Evolutionary conservation across 2,329 filamentous ascomycete genomes (phyloP), one percentile per base, ranked within the genome.

Genomic region (Parasarocladium wereldwijsianum): DNA sequence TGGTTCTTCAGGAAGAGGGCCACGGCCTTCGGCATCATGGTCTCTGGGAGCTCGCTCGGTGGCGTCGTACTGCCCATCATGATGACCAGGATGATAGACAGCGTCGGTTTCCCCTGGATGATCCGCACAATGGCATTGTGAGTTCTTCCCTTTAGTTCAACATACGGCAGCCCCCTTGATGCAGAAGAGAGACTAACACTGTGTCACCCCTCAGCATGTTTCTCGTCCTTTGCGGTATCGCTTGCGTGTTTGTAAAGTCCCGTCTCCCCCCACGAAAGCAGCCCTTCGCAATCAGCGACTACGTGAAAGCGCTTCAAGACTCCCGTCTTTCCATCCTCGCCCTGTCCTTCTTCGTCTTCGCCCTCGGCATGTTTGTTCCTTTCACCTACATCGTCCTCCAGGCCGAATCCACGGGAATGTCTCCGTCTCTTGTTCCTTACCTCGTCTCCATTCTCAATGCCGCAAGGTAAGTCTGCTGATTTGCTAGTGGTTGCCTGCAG

Each of bases 51-150:
- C 0, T 66, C 62, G 4, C 38, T 72, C 5, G 69, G 68, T 3
- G 69, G 69, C 15, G 53, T 62, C 26, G 54, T 69, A 10, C 70
- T 80, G 33, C 51, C 78, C 28, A 72, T 80, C 37, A 61, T 81
- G 35, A 62, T 57, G 32, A 51, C 70, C 35, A 57, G 69, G 36
- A 55, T 77, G 36, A 62, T 67, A 20, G 9, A 14, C 9, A 29
- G 26, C n/a, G 45, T 60, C 22, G 59, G 58, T 0, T 63, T 61
- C 38, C 52, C 52, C 4, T 66, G 62, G 62, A 55, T 60, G 36
- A 60, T 66, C 26, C 56, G 63, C 23, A 49, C 50, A 12, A 46
- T 62, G 32, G 60, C 55, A 1, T 63, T 66, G n/a, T n/a, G n/a
- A n/a, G n/a, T n/a, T n/a, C n/a, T n/a, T n/a, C n/a, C n/a, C n/a